Conservation (phyloP, 306 rosid species). For the Quercus gilva region DNA sequence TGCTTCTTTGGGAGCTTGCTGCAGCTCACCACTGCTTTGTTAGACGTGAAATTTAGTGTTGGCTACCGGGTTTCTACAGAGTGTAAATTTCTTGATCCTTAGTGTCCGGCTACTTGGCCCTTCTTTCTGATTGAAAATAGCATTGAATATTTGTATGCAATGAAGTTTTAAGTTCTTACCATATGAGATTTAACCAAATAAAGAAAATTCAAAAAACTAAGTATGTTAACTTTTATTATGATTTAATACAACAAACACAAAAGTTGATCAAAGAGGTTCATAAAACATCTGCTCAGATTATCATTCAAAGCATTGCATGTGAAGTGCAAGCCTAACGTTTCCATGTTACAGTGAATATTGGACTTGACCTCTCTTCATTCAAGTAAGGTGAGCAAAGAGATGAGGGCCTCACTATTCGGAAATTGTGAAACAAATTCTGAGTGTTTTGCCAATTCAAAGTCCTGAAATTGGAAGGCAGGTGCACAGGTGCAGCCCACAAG, state of each 20-base stretch:
- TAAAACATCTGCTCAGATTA: no score
- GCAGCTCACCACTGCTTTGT: background rate
- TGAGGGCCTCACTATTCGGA: constrained; percentile 45
- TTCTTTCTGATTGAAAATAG: background rate
- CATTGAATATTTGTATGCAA: background rate
- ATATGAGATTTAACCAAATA: no score
- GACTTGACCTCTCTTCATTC: constrained; percentile 19
- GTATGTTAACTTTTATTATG: no score
- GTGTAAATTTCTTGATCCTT: background rate
- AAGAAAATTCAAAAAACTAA: no score
- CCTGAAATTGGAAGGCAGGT: constrained; percentile 82
- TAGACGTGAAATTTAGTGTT: background rate
- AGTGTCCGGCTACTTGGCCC: no score
- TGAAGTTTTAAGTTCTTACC: background rate
- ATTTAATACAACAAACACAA: no score
- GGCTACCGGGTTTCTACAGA: background rate
- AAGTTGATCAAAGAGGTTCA: no score
- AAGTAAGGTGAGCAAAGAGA: constrained; percentile 55
- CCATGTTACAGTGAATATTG: background rate
- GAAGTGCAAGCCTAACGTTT: no score
- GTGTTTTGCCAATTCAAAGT: constrained; percentile 77
- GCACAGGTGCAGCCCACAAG: constrained; percentile 97
- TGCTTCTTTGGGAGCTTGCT: no score
- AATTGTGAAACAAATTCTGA: constrained; percentile 50
- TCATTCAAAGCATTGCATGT: no score